Conservation (phyloP, 352 stramenopile genomes). For the Phytophthora pisi region DNA sequence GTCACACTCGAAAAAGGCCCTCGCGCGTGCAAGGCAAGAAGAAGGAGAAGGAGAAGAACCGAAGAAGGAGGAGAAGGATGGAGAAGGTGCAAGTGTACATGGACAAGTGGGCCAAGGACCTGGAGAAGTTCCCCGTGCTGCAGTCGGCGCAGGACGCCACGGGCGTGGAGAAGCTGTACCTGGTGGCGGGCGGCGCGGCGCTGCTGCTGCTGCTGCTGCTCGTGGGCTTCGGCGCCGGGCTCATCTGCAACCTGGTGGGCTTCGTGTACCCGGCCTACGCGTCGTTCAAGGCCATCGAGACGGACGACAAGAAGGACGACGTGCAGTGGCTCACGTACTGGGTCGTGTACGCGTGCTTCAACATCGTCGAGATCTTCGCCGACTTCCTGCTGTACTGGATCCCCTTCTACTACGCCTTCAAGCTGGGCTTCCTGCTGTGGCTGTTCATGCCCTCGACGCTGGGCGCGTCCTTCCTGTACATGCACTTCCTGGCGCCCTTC, state of each 20-base stretch:
- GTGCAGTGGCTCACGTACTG: slow-evolving; percentile 97
- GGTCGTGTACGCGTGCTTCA: slow-evolving; percentile 98
- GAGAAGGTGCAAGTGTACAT: slow-evolving; percentile 85
- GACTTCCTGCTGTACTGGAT: slow-evolving; percentile 98
- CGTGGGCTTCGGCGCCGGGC: slow-evolving; percentile 82
- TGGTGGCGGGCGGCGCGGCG: slow-evolving; percentile 64
- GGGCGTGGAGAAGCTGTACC: slow-evolving; percentile 90
- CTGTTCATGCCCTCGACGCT: slow-evolving; percentile 97
- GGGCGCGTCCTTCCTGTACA: slow-evolving; percentile 96
- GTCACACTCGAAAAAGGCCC: not conserved
- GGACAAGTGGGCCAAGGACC: slow-evolving; percentile 88
- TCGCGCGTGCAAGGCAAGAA: not conserved
- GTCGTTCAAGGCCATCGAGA: slow-evolving; percentile 89
- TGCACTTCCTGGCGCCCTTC: slow-evolving; percentile 92
- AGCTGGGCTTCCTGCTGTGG: slow-evolving; percentile 97
- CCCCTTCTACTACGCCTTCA: slow-evolving; percentile 98
- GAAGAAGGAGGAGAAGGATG: slow-evolving; percentile 27
- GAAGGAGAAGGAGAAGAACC: not conserved
- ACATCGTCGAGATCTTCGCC: slow-evolving; percentile 96
- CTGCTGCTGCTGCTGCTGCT: slow-evolving; percentile 82
- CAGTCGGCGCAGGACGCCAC: slow-evolving; percentile 82
- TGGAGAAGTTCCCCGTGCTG: slow-evolving; percentile 83
- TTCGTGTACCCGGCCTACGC: slow-evolving; percentile 85
- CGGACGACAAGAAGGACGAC: slow-evolving; percentile 79
- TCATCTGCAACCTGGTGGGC: slow-evolving; percentile 86